Evolutionary conservation across 2,329 filamentous ascomycete species (phyloP).

Genomic region (Acrodontium crateriforme): DNA sequence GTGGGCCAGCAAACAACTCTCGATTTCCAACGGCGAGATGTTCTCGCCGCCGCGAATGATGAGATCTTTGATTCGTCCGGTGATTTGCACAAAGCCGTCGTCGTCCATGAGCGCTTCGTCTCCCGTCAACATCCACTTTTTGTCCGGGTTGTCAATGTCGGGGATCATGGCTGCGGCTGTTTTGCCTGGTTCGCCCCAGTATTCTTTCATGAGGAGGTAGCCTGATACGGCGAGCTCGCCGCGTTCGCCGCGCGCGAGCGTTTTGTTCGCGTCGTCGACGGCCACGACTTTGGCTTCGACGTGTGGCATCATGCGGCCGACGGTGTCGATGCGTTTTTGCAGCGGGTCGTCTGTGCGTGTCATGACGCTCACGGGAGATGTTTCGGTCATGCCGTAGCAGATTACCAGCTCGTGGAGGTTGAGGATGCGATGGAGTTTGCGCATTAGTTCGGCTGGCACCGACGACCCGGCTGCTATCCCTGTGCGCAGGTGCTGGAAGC

Average conservation of each 20-base stretch:
- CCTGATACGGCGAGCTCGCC: conserved; percentile 77
- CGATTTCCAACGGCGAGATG: conserved; percentile 84
- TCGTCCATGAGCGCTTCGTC: conserved; percentile 80
- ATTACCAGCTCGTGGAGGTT: conserved; percentile 77
- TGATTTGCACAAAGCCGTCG: conserved; percentile 76
- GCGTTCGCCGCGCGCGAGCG: conserved; percentile 49
- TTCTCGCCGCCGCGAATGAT: conserved; percentile 95
- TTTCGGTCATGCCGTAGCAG: conserved; percentile 96
- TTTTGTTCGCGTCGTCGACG: conserved; percentile 42
- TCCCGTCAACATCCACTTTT: conserved; percentile 78
- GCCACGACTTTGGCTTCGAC: conserved; percentile 67
- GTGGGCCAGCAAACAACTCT: conserved; percentile 71
- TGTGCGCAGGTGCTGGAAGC: conserved; percentile 59
- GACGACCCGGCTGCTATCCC: conserved; percentile 81
- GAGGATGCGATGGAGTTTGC: conserved; percentile 54
- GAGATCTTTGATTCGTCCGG: conserved; percentile 82
- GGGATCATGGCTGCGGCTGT: conserved; percentile 56
- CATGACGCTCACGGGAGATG: conserved; percentile 61
- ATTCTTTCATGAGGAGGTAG: conserved; percentile 82
- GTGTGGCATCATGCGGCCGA: conserved; percentile 75
- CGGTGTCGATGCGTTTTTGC: conserved; percentile 56
- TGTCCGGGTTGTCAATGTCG: conserved; percentile 41
- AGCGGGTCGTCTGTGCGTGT: conserved; percentile 64
- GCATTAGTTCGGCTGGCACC: conserved; percentile 75
- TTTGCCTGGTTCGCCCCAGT: conserved; percentile 59